Base-by-base conservation (phyloP, 495 filamentous ascomycete genomes). In the Penicillium goetzii region DNA sequence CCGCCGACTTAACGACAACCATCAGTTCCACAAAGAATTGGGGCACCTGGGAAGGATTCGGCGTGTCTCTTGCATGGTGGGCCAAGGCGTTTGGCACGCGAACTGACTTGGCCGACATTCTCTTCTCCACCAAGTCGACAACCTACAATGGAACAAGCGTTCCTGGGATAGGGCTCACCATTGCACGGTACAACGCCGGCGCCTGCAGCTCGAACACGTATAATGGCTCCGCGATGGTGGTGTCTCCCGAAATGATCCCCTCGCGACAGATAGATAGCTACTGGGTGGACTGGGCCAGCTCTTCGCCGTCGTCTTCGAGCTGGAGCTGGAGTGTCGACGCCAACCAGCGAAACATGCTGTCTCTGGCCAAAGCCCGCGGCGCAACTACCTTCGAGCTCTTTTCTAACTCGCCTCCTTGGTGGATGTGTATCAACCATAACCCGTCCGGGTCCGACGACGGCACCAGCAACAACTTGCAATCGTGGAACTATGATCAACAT, bases 21-120 rank as follows among this genome's bases (percentile, higher is more conserved):
- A 61, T 65, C 38, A 65, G 57, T 9, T 56, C 58, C 14, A 49
- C 49, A 14, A 45, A 47, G 11, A 56, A 61, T 26, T 50, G 57
- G 19, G 36, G 54, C 25, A 57, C 53, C 2, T 65, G 63, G 63
- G 50, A 57, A 38, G 63, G 63, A 10, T 65, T 58, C 38, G 63
- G 63, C 2, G 58, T 60, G n/a, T 65, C 63, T 36, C 53, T 65
- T 21, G 63, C 63, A n/a, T 65, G 63, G 63, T 65, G 63, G 63
- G 63, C 63, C 5, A 57, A 60, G n/a, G 59, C 59, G 0, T 65
- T 60, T 30, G 63, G 63, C 25, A 43, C 59, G 32, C 52, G 58
- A 34, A 53, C 40, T 50, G 63, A 65, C 26, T 34, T 65, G 19
- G 63, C 58, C 34, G 63, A 65, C 23, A 26, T 65, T 53, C 53